These are phyloP conservation scores for Phoma herbarum DNA, from an alignment of 2,329 filamentous ascomycete species.

Conservation along the genomic window DNA sequence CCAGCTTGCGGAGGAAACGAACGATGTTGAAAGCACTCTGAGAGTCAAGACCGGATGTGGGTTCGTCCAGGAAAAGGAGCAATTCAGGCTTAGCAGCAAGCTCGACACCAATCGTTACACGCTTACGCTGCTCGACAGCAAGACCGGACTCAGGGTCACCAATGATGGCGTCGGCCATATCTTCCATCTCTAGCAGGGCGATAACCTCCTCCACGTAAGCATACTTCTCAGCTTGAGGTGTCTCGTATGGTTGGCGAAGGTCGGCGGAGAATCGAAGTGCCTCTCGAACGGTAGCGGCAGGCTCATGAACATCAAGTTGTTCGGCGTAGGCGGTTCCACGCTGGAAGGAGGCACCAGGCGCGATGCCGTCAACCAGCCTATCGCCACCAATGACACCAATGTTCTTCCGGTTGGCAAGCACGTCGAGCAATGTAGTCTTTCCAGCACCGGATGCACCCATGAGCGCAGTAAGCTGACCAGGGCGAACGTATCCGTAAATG, in stretches of 20 bases:
- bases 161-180: conserved; percentile 72
- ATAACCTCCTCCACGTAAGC: conserved; percentile 73
- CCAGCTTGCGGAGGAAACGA: conserved; percentile 78
- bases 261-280: conserved; percentile 72
- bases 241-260: conserved; percentile 68
- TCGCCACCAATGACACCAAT: conserved; percentile 71
- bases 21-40: conserved; percentile 80
- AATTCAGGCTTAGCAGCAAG: conserved; percentile 73
- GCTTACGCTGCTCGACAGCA: conserved; percentile 71
- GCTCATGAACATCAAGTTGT: conserved; percentile 71
- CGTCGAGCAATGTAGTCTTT: conserved; percentile 85
- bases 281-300: conserved; percentile 70
- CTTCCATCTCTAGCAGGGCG: conserved; percentile 70
- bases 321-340: conserved; percentile 71
- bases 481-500: conserved; percentile 65
- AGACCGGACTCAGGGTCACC: conserved; percentile 68
- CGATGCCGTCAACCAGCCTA: conserved; percentile 68
- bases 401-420: conserved; percentile 72
- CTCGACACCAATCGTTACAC: conserved; percentile 70
- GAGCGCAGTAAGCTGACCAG: conserved; percentile 62
- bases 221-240: conserved; percentile 67
- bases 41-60: conserved; percentile 76
- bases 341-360: conserved; percentile 68
- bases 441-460: conserved; percentile 70
- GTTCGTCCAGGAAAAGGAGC: conserved; percentile 80